phyloP scores from a whole-genome alignment of 1,284 basidiomycete species.

The Heterobasidion occidentale region DNA sequence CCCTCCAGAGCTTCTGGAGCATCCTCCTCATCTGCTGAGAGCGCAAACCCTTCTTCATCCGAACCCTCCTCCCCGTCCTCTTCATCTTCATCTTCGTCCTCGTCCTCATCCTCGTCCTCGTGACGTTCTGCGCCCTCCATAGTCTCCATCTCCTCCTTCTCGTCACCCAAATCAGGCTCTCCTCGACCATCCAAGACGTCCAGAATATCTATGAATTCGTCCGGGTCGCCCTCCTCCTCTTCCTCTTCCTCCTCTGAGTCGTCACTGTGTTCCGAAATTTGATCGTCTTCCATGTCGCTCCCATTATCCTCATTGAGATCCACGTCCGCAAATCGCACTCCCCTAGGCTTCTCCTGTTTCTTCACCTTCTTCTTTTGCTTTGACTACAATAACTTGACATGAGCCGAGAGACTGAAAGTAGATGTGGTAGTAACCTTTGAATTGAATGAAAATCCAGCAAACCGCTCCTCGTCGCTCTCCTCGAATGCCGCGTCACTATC shows the following conservation, averaged over 20 bases:
- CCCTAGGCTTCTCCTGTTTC: constrained; percentile 3
- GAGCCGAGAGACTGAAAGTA: not conserved
- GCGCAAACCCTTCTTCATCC: constrained; percentile 36
- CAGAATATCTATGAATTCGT: constrained; percentile 11
- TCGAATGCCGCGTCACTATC: constrained; percentile 77
- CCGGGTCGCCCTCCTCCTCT: constrained; percentile 8
- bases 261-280: constrained; percentile 4
- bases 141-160: constrained; percentile 10
- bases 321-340: not conserved
- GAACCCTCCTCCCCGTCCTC: constrained; percentile 29
- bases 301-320: constrained; percentile 63
- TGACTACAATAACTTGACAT: constrained; percentile 3
- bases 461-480: constrained; percentile 76
- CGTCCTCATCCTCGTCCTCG: constrained; percentile 15
- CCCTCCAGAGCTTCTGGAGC: constrained; percentile 51
- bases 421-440: constrained; percentile 34
- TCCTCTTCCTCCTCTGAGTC: constrained; percentile 12
- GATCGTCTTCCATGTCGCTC: constrained; percentile 27
- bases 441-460: constrained; percentile 55
- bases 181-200: constrained; percentile 12
- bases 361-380: not conserved
- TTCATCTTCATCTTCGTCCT: constrained; percentile 23
- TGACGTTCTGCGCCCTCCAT: constrained; percentile 15
- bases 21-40: constrained; percentile 52
- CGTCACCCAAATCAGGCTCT: constrained; percentile 1